Evolutionary conservation across 2,329 filamentous ascomycete species (phyloP), one percentile per base, ranked within the genome.

Genomic region (Teratosphaeria epicoccoides): DNA sequence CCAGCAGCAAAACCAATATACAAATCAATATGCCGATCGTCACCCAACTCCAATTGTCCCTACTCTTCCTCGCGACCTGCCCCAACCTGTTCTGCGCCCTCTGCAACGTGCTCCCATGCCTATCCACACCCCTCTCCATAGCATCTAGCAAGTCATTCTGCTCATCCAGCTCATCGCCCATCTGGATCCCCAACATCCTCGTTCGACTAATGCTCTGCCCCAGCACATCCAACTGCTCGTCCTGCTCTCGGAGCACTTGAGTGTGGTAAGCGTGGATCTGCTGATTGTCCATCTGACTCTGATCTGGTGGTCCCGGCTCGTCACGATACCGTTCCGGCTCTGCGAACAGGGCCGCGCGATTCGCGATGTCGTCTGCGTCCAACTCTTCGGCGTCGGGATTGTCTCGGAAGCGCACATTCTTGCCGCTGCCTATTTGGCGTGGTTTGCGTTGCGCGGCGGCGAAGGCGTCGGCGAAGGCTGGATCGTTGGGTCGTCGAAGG

Each of bases 141-240:
- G 95, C 91, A 67, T 96, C 91, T 25, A 98, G 76, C 75, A 98
- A 76, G 60, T 85, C 78, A 33, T 94, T 86, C 63, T 98, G 93
- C 60, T 83, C 85, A 62, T 97, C 93, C 29, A 98, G 77, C 75
- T 98, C 93, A 67, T 96, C 87, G 25, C 93, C 91, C 63, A 98
- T 97, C 73, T 93, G 88, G 73, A 96, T 94, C 66, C 85, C 90
- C 55, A 98, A 76, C 72, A 97, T 88, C 47, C 94, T 78, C 73
- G 97, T 93, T 37, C 93, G 81, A 3, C 87, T 80, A 60, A 98
- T 96, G 52, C 82, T 88, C 63, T 83, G 81, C n/a, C 90, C 88
- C 3, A 98, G 74, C 9, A 79, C 77, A 67, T 97, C 91, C n/a
- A 98, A 78, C 68, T 95, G 89, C 58, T 87, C 85, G 66, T 98